Percentiles rank a stretch among this genome's conserved stretches.
phyloP scores from a whole-genome alignment of 2,329 filamentous ascomycete species.

The Diaporthe humulicola region DNA sequence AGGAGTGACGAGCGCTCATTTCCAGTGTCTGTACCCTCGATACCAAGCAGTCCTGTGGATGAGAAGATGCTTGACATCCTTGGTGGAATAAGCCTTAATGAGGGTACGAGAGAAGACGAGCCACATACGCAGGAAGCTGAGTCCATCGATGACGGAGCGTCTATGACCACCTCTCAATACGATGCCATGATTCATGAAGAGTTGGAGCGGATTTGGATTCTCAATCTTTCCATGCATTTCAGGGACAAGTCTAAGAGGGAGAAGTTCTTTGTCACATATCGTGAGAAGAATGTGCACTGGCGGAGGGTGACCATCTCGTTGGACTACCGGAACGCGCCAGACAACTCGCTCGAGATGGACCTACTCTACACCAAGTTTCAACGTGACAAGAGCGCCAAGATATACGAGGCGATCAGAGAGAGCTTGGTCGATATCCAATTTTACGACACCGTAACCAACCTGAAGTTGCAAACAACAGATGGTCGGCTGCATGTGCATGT shows the following conservation, averaged over 20 bases:
- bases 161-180: constrained; percentile 67
- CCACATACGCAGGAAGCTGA: constrained; percentile 47
- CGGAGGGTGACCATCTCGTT: constrained; percentile 92
- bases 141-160: constrained; percentile 58
- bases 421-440: constrained; percentile 95
- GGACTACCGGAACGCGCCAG: constrained; percentile 86
- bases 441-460: constrained; percentile 94
- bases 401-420: constrained; percentile 94
- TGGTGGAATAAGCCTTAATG: constrained; percentile 38
- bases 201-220: constrained; percentile 90
- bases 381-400: constrained; percentile 90
- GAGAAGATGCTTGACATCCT: constrained; percentile 49
- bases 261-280: constrained; percentile 98
- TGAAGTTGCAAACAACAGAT: constrained; percentile 91
- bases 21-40: constrained; percentile 44
- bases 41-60: constrained; percentile 50
- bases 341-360: constrained; percentile 88
- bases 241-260: constrained; percentile 92
- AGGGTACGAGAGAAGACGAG: constrained; percentile 41
- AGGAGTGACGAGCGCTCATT: constrained; percentile 47
- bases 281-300: constrained; percentile 83
- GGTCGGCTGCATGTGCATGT: constrained; percentile 95
- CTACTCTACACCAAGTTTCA: constrained; percentile 84
- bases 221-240: constrained; percentile 99
- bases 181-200: constrained; percentile 81